Base-by-base conservation (phyloP, 257 asterid species). In the Hygrophila difformis region DNA sequence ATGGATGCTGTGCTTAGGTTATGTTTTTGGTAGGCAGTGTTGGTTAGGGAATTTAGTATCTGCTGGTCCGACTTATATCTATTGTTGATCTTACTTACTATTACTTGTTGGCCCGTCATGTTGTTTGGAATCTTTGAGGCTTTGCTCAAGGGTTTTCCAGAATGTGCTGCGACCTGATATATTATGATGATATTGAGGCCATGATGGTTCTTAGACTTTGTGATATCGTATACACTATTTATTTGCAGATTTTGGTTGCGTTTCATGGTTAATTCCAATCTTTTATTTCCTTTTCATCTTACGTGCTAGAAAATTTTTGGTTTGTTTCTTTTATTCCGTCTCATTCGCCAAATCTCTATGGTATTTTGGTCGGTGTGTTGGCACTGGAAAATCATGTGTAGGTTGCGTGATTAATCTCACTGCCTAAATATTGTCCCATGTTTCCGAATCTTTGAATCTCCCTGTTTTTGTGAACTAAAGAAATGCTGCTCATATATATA, bases 121-220 rank as follows among this genome's bases (percentile, higher is more conserved):
- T 24, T 40, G n/a, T 29, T 36, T 46, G 65, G 51, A 51, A 51
- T 26, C 34, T 21, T 33, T 33, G 54, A 60, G 54, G 53, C 39
- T 39, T 50, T 19, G n/a, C 20, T 71, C 59, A 56, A 47, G n/a
- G n/a, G 39, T 47, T 58, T 34, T 60, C 55, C 22, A 22, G 34
- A 47, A 23, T 55, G 26, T 56, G 55, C 22, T 51, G 67, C 59
- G 52, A 40, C 70, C n/a, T n/a, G n/a, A n/a, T 37, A 38, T 59
- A 62, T 63, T 43, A 47, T 52, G 53, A 63, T 53, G n/a, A n/a
- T n/a, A n/a, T 56, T 39, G 60, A 56, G 67, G n/a, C n/a, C 64
- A 45, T 47, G 31, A 44, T 58, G 40, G 18, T 41, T 24, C 21
- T 31, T 18, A 37, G 35, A 37, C 38, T 34, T 38, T 52, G 47